These are phyloP conservation scores for Aspergillus nomiae DNA, from an alignment of 2,329 filamentous ascomycete species.

Conservation along the genomic window DNA sequence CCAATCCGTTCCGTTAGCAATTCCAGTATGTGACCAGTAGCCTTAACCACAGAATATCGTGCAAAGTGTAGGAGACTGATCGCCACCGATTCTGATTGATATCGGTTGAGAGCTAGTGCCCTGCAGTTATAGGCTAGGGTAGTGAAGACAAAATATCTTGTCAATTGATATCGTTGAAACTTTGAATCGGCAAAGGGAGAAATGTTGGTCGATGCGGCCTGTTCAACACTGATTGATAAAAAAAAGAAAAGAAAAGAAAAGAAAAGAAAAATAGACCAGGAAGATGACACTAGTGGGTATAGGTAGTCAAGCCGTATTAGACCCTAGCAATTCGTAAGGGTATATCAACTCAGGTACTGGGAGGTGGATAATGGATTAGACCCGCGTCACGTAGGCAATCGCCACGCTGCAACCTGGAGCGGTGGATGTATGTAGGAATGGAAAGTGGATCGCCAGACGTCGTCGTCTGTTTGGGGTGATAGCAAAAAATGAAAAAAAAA, in stretches of 20 bases:
- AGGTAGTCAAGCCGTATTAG: neutral
- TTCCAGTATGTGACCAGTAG: neutral
- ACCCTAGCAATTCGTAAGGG: neutral
- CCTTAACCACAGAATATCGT: neutral
- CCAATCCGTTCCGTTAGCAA: neutral
- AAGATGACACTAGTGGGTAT: neutral
- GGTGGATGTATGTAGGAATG: neutral
- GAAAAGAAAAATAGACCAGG: neutral
- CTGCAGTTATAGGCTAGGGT: neutral
- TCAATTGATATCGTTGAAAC: neutral
- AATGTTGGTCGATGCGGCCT: neutral
- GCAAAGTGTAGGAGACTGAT: neutral
- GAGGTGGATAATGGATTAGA: neutral
- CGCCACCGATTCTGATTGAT: neutral
- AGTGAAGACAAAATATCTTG: neutral
- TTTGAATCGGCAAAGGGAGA: neutral
- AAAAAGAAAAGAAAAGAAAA: too few species aligned
- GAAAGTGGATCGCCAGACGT: neutral
- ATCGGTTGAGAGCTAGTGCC: neutral
- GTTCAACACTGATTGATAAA: neutral
- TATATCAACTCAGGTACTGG: conserved; percentile 1
- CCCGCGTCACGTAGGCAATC: neutral
- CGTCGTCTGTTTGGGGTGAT: neutral
- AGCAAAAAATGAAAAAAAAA: neutral
- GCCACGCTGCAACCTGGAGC: neutral